phyloP scores from a whole-genome alignment of 805 yeast genomes.

The Candida taoyuanica region DNA sequence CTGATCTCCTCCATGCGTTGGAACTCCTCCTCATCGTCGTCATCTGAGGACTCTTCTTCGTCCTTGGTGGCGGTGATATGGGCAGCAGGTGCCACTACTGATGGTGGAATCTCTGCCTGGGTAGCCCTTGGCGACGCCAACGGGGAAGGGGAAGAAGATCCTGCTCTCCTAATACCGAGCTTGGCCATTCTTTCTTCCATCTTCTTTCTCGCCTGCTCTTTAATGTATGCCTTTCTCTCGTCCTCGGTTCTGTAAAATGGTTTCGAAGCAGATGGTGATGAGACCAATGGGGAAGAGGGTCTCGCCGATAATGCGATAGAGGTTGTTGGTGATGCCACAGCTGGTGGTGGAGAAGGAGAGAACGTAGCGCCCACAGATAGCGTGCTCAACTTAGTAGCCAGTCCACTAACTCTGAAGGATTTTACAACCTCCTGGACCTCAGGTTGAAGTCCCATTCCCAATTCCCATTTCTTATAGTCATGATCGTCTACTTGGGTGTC shows the following conservation, averaged over 20 bases:
- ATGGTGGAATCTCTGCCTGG: background rate
- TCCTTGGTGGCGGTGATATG: background rate
- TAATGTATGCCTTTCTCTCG: conserved; percentile 70
- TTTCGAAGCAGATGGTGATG: conserved; percentile 3
- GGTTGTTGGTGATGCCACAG: conserved; percentile 3
- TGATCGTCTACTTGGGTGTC: conserved; percentile 21
- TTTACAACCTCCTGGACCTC: conserved; percentile 30
- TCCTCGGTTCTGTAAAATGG: conserved; percentile 37
- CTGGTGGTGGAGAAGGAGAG: conserved; percentile 9
- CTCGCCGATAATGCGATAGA: conserved; percentile 5
- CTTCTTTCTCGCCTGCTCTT: conserved; percentile 72
- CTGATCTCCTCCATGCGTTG: conserved; percentile 38
- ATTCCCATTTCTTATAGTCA: conserved; percentile 66
- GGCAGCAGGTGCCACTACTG: background rate
- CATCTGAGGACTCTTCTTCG: conserved; percentile 23
- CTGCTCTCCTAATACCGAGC: conserved; percentile 54
- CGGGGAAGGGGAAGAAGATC: conserved; percentile 14
- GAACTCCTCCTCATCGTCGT: conserved; percentile 43
- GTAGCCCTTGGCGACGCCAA: conserved; percentile 3
- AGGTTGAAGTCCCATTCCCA: conserved; percentile 70
- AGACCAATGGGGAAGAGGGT: background rate
- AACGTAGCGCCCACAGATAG: conserved; percentile 10
- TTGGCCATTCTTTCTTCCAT: conserved; percentile 68
- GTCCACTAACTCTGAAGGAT: conserved; percentile 15
- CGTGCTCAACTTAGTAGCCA: conserved; percentile 19